These are phyloP conservation scores for Madurella mycetomatis DNA, from an alignment of 2,329 filamentous ascomycete species.

Conservation along the genomic window DNA sequence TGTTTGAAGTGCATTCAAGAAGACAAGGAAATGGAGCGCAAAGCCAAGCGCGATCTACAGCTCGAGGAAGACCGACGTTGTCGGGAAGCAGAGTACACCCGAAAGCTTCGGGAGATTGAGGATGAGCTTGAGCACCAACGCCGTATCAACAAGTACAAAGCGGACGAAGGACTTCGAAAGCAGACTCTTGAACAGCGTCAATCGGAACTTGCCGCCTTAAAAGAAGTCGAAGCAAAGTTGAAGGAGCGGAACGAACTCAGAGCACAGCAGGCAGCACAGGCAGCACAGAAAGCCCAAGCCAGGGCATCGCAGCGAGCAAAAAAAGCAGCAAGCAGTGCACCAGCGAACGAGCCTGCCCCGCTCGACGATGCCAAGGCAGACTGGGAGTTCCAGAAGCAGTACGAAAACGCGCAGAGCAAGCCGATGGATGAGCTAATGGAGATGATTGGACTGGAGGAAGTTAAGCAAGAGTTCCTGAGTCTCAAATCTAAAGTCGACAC, in stretches of 20 bases:
- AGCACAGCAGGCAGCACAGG: conserved; percentile 2
- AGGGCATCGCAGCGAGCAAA: neutral
- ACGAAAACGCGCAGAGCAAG: conserved; percentile 46
- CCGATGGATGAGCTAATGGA: conserved; percentile 61
- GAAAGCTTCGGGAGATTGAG: conserved; percentile 44
- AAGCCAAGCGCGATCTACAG: conserved; percentile 42
- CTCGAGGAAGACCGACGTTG: conserved; percentile 46
- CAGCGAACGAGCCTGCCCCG: neutral
- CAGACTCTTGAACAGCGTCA: conserved; percentile 42
- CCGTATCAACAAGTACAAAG: conserved; percentile 38
- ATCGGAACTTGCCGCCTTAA: conserved; percentile 42
- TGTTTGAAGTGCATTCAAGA: conserved; percentile 53
- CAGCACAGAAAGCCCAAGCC: neutral
- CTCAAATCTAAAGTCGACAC: conserved; percentile 63
- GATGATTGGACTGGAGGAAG: conserved; percentile 66
- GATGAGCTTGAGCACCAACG: conserved; percentile 51
- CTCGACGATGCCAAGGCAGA: conserved; percentile 41
- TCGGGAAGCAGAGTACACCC: conserved; percentile 42
- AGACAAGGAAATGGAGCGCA: conserved; percentile 40
- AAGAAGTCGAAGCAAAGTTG: conserved; percentile 27
- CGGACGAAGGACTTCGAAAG: conserved; percentile 42
- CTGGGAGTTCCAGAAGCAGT: conserved; percentile 58
- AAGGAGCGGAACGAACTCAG: conserved; percentile 20
- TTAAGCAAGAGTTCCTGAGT: conserved; percentile 59
- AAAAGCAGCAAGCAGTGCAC: neutral